A percentile compares a stretch with the other conserved stretches of the same genome.
Evolutionary conservation across 2,329 filamentous ascomycete species (phyloP).

Genomic region (Sclerotinia nivalis): DNA sequence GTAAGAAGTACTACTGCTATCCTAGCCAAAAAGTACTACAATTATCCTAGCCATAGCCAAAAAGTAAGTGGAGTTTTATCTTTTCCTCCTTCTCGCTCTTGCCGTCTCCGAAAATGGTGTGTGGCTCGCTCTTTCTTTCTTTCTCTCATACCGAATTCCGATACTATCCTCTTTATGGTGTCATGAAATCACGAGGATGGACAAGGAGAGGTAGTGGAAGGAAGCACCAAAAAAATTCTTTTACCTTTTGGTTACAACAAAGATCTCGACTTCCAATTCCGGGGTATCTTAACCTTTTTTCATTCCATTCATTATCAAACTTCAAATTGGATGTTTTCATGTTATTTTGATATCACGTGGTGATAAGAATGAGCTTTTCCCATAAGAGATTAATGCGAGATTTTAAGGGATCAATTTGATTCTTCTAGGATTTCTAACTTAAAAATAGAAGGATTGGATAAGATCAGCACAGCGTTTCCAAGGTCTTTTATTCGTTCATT

Average conservation of each 20-base stretch:
- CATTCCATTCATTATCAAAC: no score
- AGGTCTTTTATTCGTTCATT: neutral
- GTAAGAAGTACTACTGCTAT: neutral
- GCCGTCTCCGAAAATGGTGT: slow-evolving; percentile 13
- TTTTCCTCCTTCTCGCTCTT: neutral
- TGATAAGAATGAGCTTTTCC: slow-evolving; percentile 21
- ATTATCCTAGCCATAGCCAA: neutral
- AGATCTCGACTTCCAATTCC: neutral
- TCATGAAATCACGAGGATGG: slow-evolving; percentile 6
- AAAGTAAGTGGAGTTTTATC: slow-evolving; percentile 1
- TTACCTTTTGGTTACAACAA: neutral
- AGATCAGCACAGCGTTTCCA: neutral
- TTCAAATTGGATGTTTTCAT: neutral
- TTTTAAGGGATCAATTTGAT: neutral
- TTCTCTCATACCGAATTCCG: slow-evolving; percentile 3
- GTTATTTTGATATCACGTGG: slow-evolving; percentile 20
- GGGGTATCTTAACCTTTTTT: neutral
- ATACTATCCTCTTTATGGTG: slow-evolving; percentile 13
- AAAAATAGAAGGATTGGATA: slow-evolving; percentile 11
- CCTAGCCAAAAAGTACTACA: neutral
- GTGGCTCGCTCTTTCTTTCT: neutral
- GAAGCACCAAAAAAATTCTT: neutral
- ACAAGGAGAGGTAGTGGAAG: slow-evolving; percentile 18
- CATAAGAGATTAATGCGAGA: neutral
- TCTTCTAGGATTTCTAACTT: neutral